Percentiles rank a stretch among this genome's conserved stretches.
Conservation (phyloP, 176 grass and related monocot species). For the Triticum dicoccoides region DNA sequence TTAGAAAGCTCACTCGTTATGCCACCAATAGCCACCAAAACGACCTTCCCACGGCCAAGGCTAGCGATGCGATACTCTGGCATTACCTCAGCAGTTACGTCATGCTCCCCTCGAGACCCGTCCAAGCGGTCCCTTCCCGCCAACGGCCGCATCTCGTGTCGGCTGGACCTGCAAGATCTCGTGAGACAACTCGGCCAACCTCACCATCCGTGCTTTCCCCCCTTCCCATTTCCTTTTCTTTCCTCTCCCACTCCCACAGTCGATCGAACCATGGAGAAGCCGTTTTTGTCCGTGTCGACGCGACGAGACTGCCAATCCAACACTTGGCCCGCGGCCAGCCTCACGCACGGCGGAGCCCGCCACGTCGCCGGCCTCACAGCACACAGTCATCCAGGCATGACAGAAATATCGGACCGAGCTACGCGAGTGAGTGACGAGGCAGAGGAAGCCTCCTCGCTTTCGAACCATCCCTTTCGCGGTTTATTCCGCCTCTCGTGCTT, state of each 20-base stretch:
- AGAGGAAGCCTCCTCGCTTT: not conserved
- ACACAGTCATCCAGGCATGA: not conserved
- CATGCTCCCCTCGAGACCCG: not conserved
- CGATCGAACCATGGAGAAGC: constrained; percentile 30
- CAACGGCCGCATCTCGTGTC: constrained; percentile 17
- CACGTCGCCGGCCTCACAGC: not conserved
- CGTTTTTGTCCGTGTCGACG: not conserved
- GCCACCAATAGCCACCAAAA: too few species aligned
- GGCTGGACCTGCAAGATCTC: constrained; percentile 4
- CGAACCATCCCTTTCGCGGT: constrained; percentile 12
- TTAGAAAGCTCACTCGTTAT: too few species aligned
- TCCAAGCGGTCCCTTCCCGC: constrained; percentile 3
- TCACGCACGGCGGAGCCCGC: not conserved
- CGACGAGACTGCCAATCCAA: not conserved
- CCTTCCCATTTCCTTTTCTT: not conserved
- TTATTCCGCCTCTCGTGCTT: constrained; percentile 18
- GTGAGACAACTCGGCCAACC: not conserved
- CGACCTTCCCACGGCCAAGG: too few species aligned
- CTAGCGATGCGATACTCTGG: not conserved
- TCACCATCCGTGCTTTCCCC: not conserved
- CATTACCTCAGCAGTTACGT: not conserved
- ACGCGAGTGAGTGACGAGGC: not conserved
- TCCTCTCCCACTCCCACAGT: not conserved
- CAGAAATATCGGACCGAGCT: not conserved
- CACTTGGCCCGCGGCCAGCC: not conserved